Base-by-base conservation (phyloP, 1,139 yeast species). In the Geotrichum klebahnii region DNA sequence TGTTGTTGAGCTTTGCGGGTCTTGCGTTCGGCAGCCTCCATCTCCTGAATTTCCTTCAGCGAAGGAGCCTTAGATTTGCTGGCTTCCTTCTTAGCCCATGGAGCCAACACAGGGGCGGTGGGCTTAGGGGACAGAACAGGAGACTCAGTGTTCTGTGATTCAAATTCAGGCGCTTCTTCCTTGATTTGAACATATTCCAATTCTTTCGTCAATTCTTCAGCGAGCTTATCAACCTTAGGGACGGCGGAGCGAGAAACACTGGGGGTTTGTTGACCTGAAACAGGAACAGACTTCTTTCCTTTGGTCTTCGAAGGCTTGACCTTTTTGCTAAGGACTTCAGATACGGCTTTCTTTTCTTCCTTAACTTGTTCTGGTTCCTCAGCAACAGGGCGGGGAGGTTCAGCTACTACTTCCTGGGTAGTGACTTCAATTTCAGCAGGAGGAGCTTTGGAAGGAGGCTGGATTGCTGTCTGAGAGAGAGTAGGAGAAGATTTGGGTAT, bases 1-100 rank as follows among this genome's bases (percentile, higher is more conserved):
- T 52, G 66, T 58, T 56, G 70, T 55, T 44, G 60, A 43, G 44
- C 58, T 35, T 52, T 57, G 31, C 53, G 52, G 49, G 62, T 57
- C 37, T 56, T 56, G 32, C 61, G 54, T 52, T 64, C 79, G 52
- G 77, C 79, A 40, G 82, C 82, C 62, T 84, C 94, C 53, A 81
- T 67, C 55, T 74, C 77, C 65, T 84, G 92, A 55, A 86, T 82
- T 63, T 86, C 87, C 53, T 80, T 78, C 57, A 86, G 70, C 1
- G 87, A 74, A 53, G 81, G 68, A n/a, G 74, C 65, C 37, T 83
- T 57, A 48, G 73, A 68, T 17, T 67, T 59, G 12, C 65, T 57
- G 5, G 64, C 56, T 28, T 68, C 70, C 40, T 69, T 68, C 59
- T 61, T 65, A 4, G 76, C 76, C 78, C 77, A 72, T 14, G 79